These are phyloP conservation scores for Globisporangium apiculatum DNA, from an alignment of 352 stramenopile species.

Conservation along the genomic window DNA sequence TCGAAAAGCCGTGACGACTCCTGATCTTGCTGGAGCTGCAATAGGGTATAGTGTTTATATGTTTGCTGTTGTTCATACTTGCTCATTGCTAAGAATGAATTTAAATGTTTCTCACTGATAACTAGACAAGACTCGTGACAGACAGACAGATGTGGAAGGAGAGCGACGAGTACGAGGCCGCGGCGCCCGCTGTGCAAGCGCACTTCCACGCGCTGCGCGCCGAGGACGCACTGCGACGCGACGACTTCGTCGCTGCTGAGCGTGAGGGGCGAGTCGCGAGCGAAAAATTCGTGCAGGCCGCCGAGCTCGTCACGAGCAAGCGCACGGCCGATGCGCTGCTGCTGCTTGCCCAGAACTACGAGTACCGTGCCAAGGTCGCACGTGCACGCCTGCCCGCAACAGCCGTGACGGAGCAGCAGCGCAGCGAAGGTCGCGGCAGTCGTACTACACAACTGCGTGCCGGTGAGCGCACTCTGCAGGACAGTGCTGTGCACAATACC, in stretches of 20 bases:
- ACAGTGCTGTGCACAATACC: not conserved
- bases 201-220: slow-evolving; percentile 71
- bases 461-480: too few relatives aligned
- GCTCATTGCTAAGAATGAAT: too few relatives aligned
- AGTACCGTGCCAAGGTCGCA: slow-evolving; percentile 66
- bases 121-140: too few relatives aligned
- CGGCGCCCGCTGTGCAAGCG: slow-evolving; percentile 66
- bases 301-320: slow-evolving; percentile 45
- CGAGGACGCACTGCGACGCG: slow-evolving; percentile 47
- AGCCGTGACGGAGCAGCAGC: not conserved
- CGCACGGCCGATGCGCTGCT: slow-evolving; percentile 64
- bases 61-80: too few relatives aligned
- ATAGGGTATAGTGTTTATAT: too few relatives aligned
- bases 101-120: too few relatives aligned
- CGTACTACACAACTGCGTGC: not conserved
- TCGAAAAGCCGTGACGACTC: too few relatives aligned
- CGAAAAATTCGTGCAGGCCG: slow-evolving; percentile 58
- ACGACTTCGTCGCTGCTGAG: slow-evolving; percentile 49
- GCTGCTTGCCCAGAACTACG: slow-evolving; percentile 72
- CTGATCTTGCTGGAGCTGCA: too few relatives aligned
- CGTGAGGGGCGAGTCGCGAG: slow-evolving; percentile 67
- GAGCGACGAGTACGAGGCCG: slow-evolving; percentile 66
- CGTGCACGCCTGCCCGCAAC: slow-evolving; percentile 23
- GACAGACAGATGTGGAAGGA: slow-evolving; percentile 40
- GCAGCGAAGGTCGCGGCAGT: not conserved